Evolutionary conservation across 1,284 basidiomycete species (phyloP), one percentile per base, ranked within the genome.

Genomic region (Xerocomus nothofagi): DNA sequence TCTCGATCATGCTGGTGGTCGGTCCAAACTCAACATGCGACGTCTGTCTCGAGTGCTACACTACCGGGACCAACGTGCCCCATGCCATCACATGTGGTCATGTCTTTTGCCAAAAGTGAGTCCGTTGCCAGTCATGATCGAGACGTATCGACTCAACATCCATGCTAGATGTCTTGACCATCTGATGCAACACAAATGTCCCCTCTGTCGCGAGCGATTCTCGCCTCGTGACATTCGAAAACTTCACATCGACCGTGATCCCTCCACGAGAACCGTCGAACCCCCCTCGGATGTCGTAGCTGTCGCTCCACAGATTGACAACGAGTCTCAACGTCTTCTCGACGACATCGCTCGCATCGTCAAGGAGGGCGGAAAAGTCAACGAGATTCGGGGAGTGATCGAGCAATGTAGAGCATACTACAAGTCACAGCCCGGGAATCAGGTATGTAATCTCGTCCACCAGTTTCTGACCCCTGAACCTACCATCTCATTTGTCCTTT

Each of bases 11-110:
- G 76, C 70, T 78, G 39, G 70, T 77, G 51, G 61, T 78, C 53
- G 71, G 73, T 46, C 60, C 65, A 47, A 68, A 69, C 57, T 78
- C 76, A 34, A 70, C 68, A 7, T 78, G 76, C 68, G 76, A 78
- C 56, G 70, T 78, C 58, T 78, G 76, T 56, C 68, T 76, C 48
- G 76, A 78, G 43, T 60, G 60, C 44, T 77, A 77, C 56, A 63
- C 63, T 34, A 57, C 43, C 20, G 67, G 67, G 34, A 60, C 50
- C 24, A 69, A 71, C 44, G 54, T 65, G 2, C 75, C 75, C 33
- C 69, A 76, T 53, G 62, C 68, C 48, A 76, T 78, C 53, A 33
- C 68, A 20, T 78, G 76, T 39, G 75, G 75, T 10, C 75, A 78
- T 49, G 69, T 71, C 38, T 76, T 78, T 63, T 77, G 71, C 39